phyloP scores from a whole-genome alignment of 2,329 filamentous ascomycete genomes.

The Thermoascus crustaceus region DNA sequence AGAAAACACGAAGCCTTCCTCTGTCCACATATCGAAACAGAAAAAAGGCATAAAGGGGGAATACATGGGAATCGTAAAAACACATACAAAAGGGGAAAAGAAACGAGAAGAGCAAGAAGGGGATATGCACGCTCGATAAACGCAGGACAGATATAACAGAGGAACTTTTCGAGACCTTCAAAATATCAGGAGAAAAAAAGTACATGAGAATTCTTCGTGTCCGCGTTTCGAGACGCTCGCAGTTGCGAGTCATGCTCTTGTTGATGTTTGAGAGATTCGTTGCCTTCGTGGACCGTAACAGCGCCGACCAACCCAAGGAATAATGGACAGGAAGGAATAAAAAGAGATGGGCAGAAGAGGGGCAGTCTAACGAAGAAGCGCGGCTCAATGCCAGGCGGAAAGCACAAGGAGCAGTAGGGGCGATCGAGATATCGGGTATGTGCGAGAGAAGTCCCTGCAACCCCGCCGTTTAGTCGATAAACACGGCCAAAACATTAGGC shows the following conservation, averaged over 20 bases:
- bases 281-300: slow-evolving; percentile 31
- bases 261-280: slow-evolving; percentile 15
- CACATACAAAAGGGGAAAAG: slow-evolving; percentile 15
- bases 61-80: slow-evolving; percentile 6
- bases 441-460: no score
- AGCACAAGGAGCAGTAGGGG: slow-evolving; percentile 3
- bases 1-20: neutral
- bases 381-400: slow-evolving; percentile 3
- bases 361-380: slow-evolving; percentile 4
- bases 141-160: slow-evolving; percentile 23
- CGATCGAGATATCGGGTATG: slow-evolving; percentile 4
- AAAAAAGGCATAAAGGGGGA: slow-evolving; percentile 2
- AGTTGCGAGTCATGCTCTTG: slow-evolving; percentile 5
- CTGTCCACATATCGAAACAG: neutral
- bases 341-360: slow-evolving; percentile 5
- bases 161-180: slow-evolving; percentile 17
- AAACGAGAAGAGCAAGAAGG: slow-evolving; percentile 15
- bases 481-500: no score
- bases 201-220: neutral
- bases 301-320: slow-evolving; percentile 19
- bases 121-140: slow-evolving; percentile 33
- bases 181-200: slow-evolving; percentile 9
- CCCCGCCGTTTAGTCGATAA: no score
- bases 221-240: neutral
- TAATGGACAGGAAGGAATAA: slow-evolving; percentile 13